Evolutionary conservation across 441 rosid genomes (phyloP), one percentile per base, ranked within the genome.

Genomic region (Brassica balearica): DNA sequence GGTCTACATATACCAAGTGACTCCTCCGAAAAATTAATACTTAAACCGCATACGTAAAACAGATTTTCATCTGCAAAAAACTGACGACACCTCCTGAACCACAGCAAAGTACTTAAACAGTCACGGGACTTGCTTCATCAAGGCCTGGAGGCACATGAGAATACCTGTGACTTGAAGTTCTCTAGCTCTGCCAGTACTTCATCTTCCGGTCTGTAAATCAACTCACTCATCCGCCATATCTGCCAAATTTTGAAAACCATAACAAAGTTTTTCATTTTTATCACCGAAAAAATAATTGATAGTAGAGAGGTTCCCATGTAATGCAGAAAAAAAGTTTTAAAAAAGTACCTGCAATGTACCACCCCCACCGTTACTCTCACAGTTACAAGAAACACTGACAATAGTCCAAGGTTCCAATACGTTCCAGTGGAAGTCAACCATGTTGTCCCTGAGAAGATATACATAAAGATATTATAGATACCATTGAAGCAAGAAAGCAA

Each of bases 211-310:
- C 95, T 80, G 82, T 93, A 95, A 82, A 95, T 82, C 85, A 95
- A 79, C 75, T 91, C 99, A 56, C 85, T 90, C 98, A 95, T 91
- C n/a, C 97, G 87, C 99, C 99, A 95, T 88, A 95, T 88, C 99
- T 95, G 92, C 83, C 19, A 34, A 63, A 17, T 1, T 4, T 73
- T 34, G 12, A 17, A 46, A 9, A 53, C 10, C 53, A 60, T 5
- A 2, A 20, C 65, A 41, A 67, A 36, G 17, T 41, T 58, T 51
- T 67, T 25, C 68, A 43, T 5, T 9, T 46, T 70, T 62, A 6
- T 63, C 25, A 23, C 67, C 27, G 4, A 78, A 17, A 56, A 58
- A 71, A 11, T 4, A 71, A 11, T 4, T 14, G 9, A 59, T 32
- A 2, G 32, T 51, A 25, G 41, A 6, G 61, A 67, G 60, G 73